Conservation (phyloP, 371 early-diverging fungal species). For the Lichtheimia hyalospora region DNA sequence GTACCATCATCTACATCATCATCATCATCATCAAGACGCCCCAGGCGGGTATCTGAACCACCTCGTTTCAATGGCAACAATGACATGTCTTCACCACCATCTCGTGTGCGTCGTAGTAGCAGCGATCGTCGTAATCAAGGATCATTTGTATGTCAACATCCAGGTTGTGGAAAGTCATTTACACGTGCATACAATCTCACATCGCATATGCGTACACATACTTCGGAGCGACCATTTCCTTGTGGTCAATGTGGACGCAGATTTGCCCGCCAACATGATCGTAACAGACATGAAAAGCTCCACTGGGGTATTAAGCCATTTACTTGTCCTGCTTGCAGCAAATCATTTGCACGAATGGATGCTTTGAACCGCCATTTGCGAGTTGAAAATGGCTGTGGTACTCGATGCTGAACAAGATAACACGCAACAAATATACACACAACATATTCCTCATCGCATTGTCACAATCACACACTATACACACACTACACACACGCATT, state of each 20-base stretch:
- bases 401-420: neutral
- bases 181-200: conserved; percentile 71
- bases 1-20: neutral
- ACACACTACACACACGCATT: too few relatives aligned
- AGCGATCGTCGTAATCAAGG: conserved; percentile 12
- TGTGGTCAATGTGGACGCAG: conserved; percentile 46
- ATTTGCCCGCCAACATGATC: conserved; percentile 63
- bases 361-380: conserved; percentile 71
- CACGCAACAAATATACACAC: neutral
- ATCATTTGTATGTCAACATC: conserved; percentile 23
- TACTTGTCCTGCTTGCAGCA: conserved; percentile 52
- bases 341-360: conserved; percentile 63
- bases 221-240: conserved; percentile 38
- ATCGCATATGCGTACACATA: conserved; percentile 71
- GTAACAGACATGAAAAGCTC: conserved; percentile 57
- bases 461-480: neutral
- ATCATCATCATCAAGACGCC: conserved; percentile 4
- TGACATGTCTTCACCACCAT: conserved; percentile 3
- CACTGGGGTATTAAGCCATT: conserved; percentile 60
- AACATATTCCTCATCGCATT: neutral
- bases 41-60: conserved; percentile 27
- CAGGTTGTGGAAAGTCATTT: conserved; percentile 69
- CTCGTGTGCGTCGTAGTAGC: conserved; percentile 17
- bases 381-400: conserved; percentile 58
- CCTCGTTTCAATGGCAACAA: conserved; percentile 11